These are phyloP conservation scores for Cunninghamia lanceolata DNA, from an alignment of 75 land plant species.

Conservation along the genomic window DNA sequence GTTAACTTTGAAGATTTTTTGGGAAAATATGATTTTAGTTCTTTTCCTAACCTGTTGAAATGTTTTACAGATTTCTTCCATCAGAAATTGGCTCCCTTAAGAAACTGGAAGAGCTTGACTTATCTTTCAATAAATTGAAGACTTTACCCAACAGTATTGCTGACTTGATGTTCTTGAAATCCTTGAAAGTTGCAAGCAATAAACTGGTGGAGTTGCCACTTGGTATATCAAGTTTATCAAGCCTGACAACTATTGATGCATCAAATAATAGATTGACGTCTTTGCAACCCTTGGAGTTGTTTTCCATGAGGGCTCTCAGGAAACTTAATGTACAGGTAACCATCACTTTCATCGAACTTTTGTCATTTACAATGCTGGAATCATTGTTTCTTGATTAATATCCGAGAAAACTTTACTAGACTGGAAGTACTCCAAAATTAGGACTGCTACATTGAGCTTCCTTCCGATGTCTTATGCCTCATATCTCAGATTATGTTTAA, in stretches of 20 bases:
- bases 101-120: constrained; percentile 74
- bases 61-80: constrained; percentile 71
- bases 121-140: constrained; percentile 91
- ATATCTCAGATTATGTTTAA: background rate
- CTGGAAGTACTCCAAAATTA: background rate
- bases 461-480: background rate
- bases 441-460: background rate
- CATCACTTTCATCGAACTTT: background rate
- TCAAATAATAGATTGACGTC: constrained; percentile 85
- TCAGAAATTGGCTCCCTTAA: constrained; percentile 73
- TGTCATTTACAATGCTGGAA: background rate
- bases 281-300: constrained; percentile 53
- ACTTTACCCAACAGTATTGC: constrained; percentile 66
- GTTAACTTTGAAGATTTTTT: background rate
- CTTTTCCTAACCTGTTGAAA: constrained; percentile 13
- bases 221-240: constrained; percentile 45
- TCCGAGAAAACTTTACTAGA: background rate
- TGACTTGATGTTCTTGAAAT: constrained; percentile 47
- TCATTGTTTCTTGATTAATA: background rate
- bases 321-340: constrained; percentile 76
- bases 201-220: constrained; percentile 78
- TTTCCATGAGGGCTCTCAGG: constrained; percentile 61
- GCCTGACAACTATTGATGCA: constrained; percentile 65
- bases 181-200: constrained; percentile 71
- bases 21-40: background rate